phyloP scores from a whole-genome alignment of 176 grass and related monocot genomes.

The Avena insularis region DNA sequence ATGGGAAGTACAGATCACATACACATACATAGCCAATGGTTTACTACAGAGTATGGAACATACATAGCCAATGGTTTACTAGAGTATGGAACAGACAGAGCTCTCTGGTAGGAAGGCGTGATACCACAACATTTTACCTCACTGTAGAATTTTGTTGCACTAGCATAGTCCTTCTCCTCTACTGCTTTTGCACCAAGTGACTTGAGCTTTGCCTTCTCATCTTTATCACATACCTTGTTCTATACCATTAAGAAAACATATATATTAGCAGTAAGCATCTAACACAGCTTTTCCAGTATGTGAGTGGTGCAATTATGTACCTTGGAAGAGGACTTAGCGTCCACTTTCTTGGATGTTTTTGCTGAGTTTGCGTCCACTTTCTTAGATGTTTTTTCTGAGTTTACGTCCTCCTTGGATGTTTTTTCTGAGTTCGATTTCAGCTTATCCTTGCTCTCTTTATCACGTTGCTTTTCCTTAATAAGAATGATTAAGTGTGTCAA shows the following conservation, averaged over 20 bases:
- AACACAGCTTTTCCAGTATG: not conserved
- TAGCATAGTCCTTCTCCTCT: constrained; percentile 25
- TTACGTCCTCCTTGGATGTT: not conserved
- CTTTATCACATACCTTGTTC: constrained; percentile 8
- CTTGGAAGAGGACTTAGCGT: not conserved
- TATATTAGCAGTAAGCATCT: not conserved
- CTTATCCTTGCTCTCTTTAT: constrained; percentile 11
- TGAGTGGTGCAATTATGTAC: not conserved
- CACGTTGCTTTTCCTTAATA: constrained; percentile 28
- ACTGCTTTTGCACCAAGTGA: constrained; percentile 38
- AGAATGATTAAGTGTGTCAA: not conserved
- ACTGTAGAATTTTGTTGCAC: constrained; percentile 39
- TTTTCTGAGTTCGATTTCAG: not conserved
- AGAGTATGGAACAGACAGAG: not conserved
- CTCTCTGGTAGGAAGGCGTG: not conserved
- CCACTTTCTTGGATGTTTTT: constrained; percentile 11
- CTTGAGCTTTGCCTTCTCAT: constrained; percentile 42
- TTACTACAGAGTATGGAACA: not conserved
- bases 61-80: not conserved
- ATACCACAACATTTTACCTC: constrained; percentile 31
- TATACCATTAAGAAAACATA: not conserved
- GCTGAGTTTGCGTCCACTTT: not conserved
- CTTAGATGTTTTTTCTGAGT: not conserved
- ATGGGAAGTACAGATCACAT: not conserved
- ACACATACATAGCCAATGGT: not conserved